Conservation (phyloP, 495 filamentous ascomycete species). For the Tuber melanosporum region DNA sequence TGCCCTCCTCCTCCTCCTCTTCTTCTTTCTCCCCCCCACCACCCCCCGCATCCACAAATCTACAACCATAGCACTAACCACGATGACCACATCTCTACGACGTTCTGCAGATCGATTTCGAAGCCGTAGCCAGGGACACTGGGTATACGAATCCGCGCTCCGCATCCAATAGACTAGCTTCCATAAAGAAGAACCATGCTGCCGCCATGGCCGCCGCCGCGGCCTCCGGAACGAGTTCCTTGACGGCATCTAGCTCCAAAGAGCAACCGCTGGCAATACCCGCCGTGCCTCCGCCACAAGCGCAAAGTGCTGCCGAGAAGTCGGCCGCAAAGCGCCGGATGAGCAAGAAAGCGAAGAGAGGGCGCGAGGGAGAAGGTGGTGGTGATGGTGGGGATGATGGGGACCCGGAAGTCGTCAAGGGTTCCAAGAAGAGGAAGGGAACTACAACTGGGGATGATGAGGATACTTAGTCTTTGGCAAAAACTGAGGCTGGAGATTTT, state of each 20-base stretch:
- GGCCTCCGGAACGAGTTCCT: not conserved
- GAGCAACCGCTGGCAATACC: not conserved
- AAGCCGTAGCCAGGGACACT: slow-evolving; percentile 21
- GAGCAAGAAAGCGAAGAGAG: not conserved
- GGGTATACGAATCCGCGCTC: slow-evolving; percentile 25
- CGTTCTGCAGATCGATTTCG: slow-evolving; percentile 21
- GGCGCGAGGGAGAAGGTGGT: not conserved
- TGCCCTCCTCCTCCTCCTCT: not conserved
- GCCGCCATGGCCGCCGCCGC: not conserved
- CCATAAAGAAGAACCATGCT: slow-evolving; percentile 17
- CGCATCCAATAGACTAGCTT: slow-evolving; percentile 19
- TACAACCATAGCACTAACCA: not conserved
- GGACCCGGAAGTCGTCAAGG: not conserved
- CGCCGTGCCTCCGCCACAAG: not conserved
- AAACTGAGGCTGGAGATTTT: not conserved
- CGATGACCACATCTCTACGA: not conserved
- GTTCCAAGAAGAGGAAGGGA: not conserved
- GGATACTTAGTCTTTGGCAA: not conserved
- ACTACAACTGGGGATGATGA: not conserved
- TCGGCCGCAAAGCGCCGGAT: not conserved
- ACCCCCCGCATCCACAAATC: not conserved
- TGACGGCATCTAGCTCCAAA: not conserved
- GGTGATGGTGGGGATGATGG: not conserved
- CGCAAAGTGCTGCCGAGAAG: not conserved
- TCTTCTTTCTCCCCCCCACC: not conserved